Conservation (phyloP, 1,284 basidiomycete species). For the Tilletia setariae region DNA sequence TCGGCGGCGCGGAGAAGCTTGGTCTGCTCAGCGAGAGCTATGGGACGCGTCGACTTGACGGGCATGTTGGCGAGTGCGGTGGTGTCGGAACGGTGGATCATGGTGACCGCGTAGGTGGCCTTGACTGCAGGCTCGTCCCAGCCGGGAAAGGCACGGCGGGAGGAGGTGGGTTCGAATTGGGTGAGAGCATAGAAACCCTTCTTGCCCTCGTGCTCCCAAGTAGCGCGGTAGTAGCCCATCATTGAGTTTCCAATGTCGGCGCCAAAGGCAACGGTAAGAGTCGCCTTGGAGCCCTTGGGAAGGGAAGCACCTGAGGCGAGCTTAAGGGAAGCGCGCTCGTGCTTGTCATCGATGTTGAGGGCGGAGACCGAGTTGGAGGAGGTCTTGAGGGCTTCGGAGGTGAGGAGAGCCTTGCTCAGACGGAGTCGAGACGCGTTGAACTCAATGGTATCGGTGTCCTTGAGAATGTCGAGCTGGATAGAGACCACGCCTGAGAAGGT, state of each 20-base stretch:
- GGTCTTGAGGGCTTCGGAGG: slow-evolving; percentile 63
- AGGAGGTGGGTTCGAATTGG: slow-evolving; percentile 73
- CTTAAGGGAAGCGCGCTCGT: slow-evolving; percentile 43
- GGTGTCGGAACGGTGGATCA: slow-evolving; percentile 75
- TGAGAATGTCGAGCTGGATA: slow-evolving; percentile 71
- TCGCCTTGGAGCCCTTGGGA: slow-evolving; percentile 43
- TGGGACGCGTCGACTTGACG: slow-evolving; percentile 30
- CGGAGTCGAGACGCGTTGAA: slow-evolving; percentile 62
- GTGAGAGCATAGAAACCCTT: slow-evolving; percentile 53
- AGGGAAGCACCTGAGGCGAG: slow-evolving; percentile 33
- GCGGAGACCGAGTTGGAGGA: slow-evolving; percentile 60
- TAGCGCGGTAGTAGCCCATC: slow-evolving; percentile 56
- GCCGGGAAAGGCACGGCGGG: slow-evolving; percentile 62
- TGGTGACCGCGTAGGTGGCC: slow-evolving; percentile 75
- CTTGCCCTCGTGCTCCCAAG: slow-evolving; percentile 56
- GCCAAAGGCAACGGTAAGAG: slow-evolving; percentile 41
- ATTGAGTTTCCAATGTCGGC: slow-evolving; percentile 46
- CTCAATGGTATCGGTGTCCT: slow-evolving; percentile 60
- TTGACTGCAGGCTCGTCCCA: slow-evolving; percentile 95
- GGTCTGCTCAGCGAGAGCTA: slow-evolving; percentile 36
- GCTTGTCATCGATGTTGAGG: slow-evolving; percentile 56
- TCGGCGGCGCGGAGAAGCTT: slow-evolving; percentile 60
- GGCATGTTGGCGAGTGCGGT: slow-evolving; percentile 75
- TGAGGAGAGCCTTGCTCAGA: slow-evolving; percentile 68
- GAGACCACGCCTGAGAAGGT: slow-evolving; percentile 75